Evolutionary conservation across 2,329 filamentous ascomycete genomes (phyloP), one percentile per base, ranked within the genome.

Genomic region (Sphaerulina vaccinii): DNA sequence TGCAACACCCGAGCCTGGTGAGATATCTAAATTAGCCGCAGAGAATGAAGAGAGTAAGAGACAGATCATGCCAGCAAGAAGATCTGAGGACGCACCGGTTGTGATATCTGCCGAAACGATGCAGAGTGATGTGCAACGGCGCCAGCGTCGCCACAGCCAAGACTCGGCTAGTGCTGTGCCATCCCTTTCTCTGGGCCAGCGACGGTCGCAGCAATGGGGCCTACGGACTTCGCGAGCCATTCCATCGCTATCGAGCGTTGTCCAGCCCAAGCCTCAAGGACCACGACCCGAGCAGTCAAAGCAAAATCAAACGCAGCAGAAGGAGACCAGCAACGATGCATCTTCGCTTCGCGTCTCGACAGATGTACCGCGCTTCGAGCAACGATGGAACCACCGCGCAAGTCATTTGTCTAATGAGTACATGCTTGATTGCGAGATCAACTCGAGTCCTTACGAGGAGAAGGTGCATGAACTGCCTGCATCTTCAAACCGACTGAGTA

Each of bases 1-100:
- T 13, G 67, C 72, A 8, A 77, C 75, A 3, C 75, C 75, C 11
- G 71, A 71, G 40, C 67, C 71, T 2, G 73, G 72, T 52, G 60
- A 69, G 42, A 54, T 54, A 13, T 49, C 52, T 4, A 54, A 50
- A 23, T 18, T 54, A 15, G 55, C 52, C n/a, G 11, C 27, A 16
- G 41, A 29, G 22, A 45, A 29, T 18, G 33, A 45, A 33, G 45
- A 50, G 15, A 22, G 37, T 19, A 39, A 40, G 4, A 38, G 47
- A 6, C 27, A 22, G 7, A 47, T 48, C 3, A 8, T 9, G 22
- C 21, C 24, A 1, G 5, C 13, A 10, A 19, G 35, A 19, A 35
- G 45, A 10, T 39, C 33, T 18, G 45, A 51, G 13, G 35, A 45
- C 11, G 41, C 10, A 11, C 27, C 40, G 10, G 18, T 43, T 18